Percentiles rank a stretch among this genome's conserved stretches.
These are phyloP conservation scores for Aspergillus sp. DNA, from an alignment of 2,329 filamentous ascomycete genomes.

Conservation along the genomic window DNA sequence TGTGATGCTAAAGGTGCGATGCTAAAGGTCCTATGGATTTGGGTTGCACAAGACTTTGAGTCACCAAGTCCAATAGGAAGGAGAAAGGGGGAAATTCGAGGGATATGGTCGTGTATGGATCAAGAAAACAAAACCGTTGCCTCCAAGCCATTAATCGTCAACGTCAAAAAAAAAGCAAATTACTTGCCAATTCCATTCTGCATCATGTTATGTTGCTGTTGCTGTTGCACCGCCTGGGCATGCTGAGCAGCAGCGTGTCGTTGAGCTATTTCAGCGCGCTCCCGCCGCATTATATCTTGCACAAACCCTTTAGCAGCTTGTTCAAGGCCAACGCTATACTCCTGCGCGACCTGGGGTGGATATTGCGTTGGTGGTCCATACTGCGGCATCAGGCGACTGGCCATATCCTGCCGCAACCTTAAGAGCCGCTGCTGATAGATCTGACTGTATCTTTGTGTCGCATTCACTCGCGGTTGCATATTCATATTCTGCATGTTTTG, in stretches of 20 bases:
- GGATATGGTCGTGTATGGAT: constrained; percentile 6
- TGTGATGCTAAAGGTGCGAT: not conserved
- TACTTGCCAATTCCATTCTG: constrained; percentile 40
- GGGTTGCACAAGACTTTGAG: not conserved
- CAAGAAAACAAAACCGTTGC: constrained; percentile 3
- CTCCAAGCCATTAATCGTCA: constrained; percentile 12
- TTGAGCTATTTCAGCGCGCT: constrained; percentile 29
- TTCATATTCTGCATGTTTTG: constrained; percentile 28
- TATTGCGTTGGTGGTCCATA: constrained; percentile 41
- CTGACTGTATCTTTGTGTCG: constrained; percentile 35
- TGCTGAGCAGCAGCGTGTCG: constrained; percentile 34
- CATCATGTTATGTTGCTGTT: constrained; percentile 45
- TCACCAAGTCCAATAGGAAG: constrained; percentile 1
- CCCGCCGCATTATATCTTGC: constrained; percentile 39
- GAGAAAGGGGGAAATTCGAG: constrained; percentile 14
- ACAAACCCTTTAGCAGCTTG: constrained; percentile 38
- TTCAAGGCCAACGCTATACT: constrained; percentile 38
- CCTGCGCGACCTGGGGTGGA: constrained; percentile 37
- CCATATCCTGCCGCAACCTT: constrained; percentile 38
- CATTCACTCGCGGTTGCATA: constrained; percentile 25
- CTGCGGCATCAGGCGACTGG: constrained; percentile 35
- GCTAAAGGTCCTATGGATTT: not conserved
- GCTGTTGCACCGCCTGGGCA: constrained; percentile 36
- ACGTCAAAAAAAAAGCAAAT: constrained; percentile 5
- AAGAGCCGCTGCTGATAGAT: constrained; percentile 38